Evolutionary conservation across 495 filamentous ascomycete genomes (phyloP), one percentile per base, ranked within the genome.

Genomic region (Chaetomium fimeti): DNA sequence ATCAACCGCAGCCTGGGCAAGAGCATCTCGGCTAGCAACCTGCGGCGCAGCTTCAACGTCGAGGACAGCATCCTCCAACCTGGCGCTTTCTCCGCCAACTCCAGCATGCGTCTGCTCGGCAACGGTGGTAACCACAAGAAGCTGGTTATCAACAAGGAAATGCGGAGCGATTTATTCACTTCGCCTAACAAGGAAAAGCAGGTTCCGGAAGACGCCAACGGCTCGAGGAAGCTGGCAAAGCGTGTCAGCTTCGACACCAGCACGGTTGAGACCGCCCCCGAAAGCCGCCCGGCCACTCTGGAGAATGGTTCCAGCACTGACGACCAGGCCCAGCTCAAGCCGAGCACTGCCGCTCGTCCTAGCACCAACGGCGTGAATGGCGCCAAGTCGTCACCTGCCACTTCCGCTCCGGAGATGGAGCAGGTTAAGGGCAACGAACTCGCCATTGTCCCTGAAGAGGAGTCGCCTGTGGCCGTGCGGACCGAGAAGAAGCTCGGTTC

Each of bases 241-340:
- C 86, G 87, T 61, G 94, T 97, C 58, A 96, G 91, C 76, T 98
- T 98, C 69, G 91, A 96, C 69, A 84, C 87, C 12, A 80, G 79
- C 66, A 78, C 77, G 15, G 54, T 75, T 72, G 66, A 75, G 68
- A 64, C 74, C 67, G 62, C 74, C 71, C 36, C 77, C 75, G 64
- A 84, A 76, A 70, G 40, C 15, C 56, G 62, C 29, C 53, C 25
- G 15, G 29, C 58, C 18, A 20, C 67, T 20, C 27, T 51, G 11
- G 62, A 63, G 28, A 45, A 49, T 2, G 57, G 81, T 12, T 77
- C 83, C n/a, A 85, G 38, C 42, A 77, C 87, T 6, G 86, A 90
- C 65, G 88, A 91, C 63, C 72, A 88, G 66, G 88, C 88, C 24
- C 89, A 86, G 71, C 71, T 89, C 62, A 84, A 87, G 63, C 87